These are phyloP conservation scores for Suhomyces prunicola DNA, from an alignment of 805 yeast genomes.

Conservation along the genomic window DNA sequence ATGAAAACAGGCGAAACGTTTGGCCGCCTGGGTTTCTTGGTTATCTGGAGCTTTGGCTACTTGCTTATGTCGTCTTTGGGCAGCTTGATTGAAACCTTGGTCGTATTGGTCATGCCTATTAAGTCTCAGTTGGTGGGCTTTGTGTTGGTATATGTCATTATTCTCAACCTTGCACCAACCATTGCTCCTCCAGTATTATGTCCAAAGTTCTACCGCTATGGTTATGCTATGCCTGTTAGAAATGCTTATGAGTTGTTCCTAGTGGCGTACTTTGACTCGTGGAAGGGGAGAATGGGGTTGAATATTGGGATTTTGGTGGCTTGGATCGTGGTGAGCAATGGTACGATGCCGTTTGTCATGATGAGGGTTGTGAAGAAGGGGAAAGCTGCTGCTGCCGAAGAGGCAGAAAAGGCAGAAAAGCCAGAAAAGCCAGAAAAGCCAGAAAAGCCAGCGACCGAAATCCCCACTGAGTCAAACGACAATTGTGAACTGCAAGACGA, in stretches of 20 bases:
- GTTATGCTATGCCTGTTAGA: conserved; percentile 27
- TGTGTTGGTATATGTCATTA: conserved; percentile 24
- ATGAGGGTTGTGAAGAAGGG: conserved; percentile 11
- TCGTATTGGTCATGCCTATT: conserved; percentile 17
- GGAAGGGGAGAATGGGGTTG: conserved; percentile 34
- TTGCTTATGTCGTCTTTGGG: conserved; percentile 32
- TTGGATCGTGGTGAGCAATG: conserved; percentile 29
- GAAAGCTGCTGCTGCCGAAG: conserved; percentile 10
- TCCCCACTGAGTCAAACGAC: background rate
- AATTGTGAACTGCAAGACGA: background rate
- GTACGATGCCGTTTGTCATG: conserved; percentile 25
- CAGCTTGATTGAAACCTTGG: conserved; percentile 26
- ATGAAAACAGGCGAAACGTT: conserved; percentile 19
- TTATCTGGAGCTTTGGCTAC: conserved; percentile 29
- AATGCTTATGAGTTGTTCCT: conserved; percentile 29
- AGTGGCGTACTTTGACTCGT: conserved; percentile 30
- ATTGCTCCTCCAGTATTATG: conserved; percentile 25
- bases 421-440: too few species aligned
- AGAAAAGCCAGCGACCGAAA: background rate
- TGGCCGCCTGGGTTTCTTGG: conserved; percentile 32
- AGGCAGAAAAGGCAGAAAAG: background rate
- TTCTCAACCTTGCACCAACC: conserved; percentile 29
- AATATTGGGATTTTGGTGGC: conserved; percentile 29
- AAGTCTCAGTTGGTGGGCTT: conserved; percentile 30
- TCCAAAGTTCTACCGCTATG: conserved; percentile 28